These are phyloP conservation scores for Xerocomellus intermedius DNA, from an alignment of 768 basidiomycete genomes.

Conservation along the genomic window DNA sequence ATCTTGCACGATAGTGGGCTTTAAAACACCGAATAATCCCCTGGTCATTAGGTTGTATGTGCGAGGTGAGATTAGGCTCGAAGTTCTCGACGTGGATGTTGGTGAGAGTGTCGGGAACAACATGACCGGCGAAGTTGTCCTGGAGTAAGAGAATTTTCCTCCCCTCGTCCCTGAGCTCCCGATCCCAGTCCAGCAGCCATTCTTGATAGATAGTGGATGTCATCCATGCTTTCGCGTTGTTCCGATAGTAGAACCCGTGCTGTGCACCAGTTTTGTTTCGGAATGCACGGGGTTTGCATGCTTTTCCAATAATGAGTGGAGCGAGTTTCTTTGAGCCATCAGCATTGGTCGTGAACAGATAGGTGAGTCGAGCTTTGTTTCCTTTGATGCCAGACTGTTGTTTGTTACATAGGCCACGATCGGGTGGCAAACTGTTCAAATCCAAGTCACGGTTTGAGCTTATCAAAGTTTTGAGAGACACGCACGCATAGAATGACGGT, in stretches of 20 bases:
- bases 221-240: conserved; percentile 3
- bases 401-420: neutral
- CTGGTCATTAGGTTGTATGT: no score
- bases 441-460: neutral
- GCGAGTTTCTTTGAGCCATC: conserved; percentile 33
- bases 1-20: no score
- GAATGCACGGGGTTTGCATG: neutral
- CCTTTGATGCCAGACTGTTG: neutral
- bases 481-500: conserved; percentile 35
- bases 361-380: neutral
- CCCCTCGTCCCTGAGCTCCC: neutral
- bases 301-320: conserved; percentile 34
- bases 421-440: conserved; percentile 2
- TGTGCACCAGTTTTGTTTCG: neutral
- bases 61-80: no score
- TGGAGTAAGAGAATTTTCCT: no score
- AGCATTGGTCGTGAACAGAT: conserved; percentile 28
- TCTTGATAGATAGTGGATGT: neutral
- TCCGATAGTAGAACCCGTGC: neutral
- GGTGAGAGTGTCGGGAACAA: no score
- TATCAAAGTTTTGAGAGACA: neutral
- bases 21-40: no score
- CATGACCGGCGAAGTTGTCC: no score
- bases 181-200: conserved; percentile 3
- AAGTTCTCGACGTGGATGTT: no score